Evolutionary conservation across 169 alveolate species (phyloP).

Genomic region (Theileria equi): DNA sequence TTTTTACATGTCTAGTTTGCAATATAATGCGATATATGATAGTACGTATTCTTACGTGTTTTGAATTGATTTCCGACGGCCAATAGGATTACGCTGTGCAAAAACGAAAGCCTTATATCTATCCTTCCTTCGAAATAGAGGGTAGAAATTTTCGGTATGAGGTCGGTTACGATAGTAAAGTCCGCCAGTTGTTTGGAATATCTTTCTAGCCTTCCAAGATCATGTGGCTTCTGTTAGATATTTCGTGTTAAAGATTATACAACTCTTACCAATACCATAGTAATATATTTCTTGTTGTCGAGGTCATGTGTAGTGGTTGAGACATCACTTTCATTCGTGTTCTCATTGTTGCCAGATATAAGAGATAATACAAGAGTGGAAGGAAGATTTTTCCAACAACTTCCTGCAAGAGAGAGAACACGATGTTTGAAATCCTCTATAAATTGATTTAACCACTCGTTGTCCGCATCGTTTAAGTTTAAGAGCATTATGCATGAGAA

Average conservation of each 20-base stretch:
- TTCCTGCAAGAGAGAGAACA: constrained; percentile 40
- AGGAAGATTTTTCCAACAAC: constrained; percentile 55
- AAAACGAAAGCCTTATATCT: constrained; percentile 29
- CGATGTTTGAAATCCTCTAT: constrained; percentile 42
- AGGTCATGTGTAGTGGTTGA: background rate
- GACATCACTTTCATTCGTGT: constrained; percentile 10
- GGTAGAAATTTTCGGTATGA: constrained; percentile 49
- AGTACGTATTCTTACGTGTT: constrained; percentile 24
- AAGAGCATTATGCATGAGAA: constrained; percentile 40
- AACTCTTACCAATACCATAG: constrained; percentile 7
- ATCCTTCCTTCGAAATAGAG: constrained; percentile 47
- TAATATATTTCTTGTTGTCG: background rate
- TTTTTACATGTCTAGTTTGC: no score
- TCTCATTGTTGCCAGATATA: constrained; percentile 23
- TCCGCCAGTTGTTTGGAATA: constrained; percentile 60
- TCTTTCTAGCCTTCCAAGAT: constrained; percentile 57
- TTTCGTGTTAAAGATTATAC: background rate
- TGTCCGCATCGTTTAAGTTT: background rate
- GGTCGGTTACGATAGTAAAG: constrained; percentile 56
- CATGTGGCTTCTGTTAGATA: constrained; percentile 24
- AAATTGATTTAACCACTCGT: constrained; percentile 34
- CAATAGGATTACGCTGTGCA: constrained; percentile 56
- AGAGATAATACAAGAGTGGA: constrained; percentile 46
- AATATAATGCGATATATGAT: no score
- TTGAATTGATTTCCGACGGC: constrained; percentile 60